A percentile compares a stretch with the other conserved stretches of the same genome.
Evolutionary conservation across 2,329 filamentous ascomycete genomes (phyloP).

Genomic region (Fusarium brevicatenulatum): DNA sequence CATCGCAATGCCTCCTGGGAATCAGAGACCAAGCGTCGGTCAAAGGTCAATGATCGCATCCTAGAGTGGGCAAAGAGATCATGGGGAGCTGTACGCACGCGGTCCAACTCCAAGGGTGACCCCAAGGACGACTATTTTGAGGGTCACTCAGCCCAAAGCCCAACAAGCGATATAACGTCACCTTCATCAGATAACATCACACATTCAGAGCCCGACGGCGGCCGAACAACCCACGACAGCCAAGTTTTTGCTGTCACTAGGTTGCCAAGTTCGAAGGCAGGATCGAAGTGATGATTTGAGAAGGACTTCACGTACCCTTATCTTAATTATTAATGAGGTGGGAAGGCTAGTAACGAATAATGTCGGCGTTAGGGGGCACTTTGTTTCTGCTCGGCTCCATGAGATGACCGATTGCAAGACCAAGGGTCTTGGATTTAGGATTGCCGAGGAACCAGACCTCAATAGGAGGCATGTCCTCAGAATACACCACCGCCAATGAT

Average conservation of each 20-base stretch:
- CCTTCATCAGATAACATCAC: constrained; percentile 30
- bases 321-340: constrained; percentile 19
- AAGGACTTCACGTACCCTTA: not conserved
- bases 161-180: constrained; percentile 31
- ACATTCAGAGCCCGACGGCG: constrained; percentile 27
- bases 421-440: constrained; percentile 33
- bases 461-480: constrained; percentile 46
- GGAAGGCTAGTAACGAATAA: constrained; percentile 37
- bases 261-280: constrained; percentile 23
- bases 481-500: constrained; percentile 97
- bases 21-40: constrained; percentile 43
- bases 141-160: constrained; percentile 17
- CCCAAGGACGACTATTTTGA: constrained; percentile 41
- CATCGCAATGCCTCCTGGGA: constrained; percentile 44
- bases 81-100: constrained; percentile 41
- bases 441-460: constrained; percentile 35
- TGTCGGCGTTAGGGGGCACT: constrained; percentile 40
- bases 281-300: constrained; percentile 15
- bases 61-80: constrained; percentile 50
- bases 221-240: constrained; percentile 3
- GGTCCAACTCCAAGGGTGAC: constrained; percentile 38
- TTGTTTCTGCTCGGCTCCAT: constrained; percentile 25
- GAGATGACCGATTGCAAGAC: constrained; percentile 28
- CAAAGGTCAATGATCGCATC: constrained; percentile 48
- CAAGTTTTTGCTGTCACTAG: constrained; percentile 29